Conservation (phyloP, 2,329 filamentous ascomycete genomes). For the Hirsutella thompsonii region DNA sequence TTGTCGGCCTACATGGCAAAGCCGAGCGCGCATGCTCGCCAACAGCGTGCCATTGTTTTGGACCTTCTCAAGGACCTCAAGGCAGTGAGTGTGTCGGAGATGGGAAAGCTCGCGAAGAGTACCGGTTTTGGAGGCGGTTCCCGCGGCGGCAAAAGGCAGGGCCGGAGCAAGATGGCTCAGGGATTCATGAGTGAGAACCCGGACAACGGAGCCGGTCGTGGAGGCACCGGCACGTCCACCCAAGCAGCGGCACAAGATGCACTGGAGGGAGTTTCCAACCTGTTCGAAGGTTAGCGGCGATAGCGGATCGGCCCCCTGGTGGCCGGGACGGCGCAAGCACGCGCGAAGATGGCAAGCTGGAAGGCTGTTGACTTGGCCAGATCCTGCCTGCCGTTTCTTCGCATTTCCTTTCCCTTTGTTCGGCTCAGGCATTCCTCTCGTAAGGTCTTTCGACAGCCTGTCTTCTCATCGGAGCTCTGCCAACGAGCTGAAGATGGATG, state of each 20-base stretch:
- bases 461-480: no score
- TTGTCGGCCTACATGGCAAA: slow-evolving; percentile 49
- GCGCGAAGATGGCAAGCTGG: not conserved
- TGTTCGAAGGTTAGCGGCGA: slow-evolving; percentile 27
- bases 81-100: slow-evolving; percentile 84
- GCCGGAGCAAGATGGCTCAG: slow-evolving; percentile 43
- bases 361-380: no score
- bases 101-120: slow-evolving; percentile 64
- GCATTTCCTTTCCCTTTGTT: no score
- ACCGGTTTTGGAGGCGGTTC: slow-evolving; percentile 19
- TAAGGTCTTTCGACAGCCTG: no score
- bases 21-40: slow-evolving; percentile 49
- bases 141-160: slow-evolving; percentile 13
- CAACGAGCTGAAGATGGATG: no score
- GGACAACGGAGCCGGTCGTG: slow-evolving; percentile 15
- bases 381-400: no score
- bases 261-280: slow-evolving; percentile 40
- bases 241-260: slow-evolving; percentile 32
- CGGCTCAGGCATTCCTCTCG: no score
- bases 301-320: not conserved
- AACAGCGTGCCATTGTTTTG: slow-evolving; percentile 69
- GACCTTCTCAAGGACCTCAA: slow-evolving; percentile 77
- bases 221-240: slow-evolving; percentile 12
- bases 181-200: slow-evolving; percentile 47
- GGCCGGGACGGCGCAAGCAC: not conserved